phyloP scores from a whole-genome alignment of 2,329 filamentous ascomycete genomes.

The Talaromyces sp. region DNA sequence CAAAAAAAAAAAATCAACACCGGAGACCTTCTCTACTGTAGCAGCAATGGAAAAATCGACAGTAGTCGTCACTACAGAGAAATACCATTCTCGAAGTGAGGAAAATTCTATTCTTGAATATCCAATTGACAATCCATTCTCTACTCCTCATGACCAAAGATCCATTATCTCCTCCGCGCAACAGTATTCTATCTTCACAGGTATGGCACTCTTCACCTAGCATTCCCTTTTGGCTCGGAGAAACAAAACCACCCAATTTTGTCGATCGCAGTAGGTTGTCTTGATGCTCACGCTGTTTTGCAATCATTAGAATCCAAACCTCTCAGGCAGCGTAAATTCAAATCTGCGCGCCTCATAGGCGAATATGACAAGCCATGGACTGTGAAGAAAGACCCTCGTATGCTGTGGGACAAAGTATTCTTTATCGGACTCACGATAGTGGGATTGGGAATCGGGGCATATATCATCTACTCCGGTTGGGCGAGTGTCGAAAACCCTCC shows the following conservation, averaged over 20 bases:
- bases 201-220: not conserved
- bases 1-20: not conserved
- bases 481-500: constrained; percentile 17
- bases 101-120: constrained; percentile 5
- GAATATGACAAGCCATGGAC: constrained; percentile 20
- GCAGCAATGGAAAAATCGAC: constrained; percentile 12
- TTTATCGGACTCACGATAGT: constrained; percentile 18
- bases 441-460: constrained; percentile 16
- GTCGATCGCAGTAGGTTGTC: not conserved
- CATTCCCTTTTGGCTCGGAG: not conserved
- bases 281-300: not conserved
- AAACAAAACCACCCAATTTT: not conserved
- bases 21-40: not conserved
- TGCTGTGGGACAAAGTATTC: constrained; percentile 20
- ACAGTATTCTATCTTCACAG: constrained; percentile 15
- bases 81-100: constrained; percentile 4
- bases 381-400: constrained; percentile 17
- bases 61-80: constrained; percentile 1
- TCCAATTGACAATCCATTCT: constrained; percentile 14
- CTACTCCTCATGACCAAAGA: constrained; percentile 19
- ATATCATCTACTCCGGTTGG: constrained; percentile 18
- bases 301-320: constrained; percentile 15
- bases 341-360: constrained; percentile 17
- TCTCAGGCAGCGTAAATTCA: constrained; percentile 20
- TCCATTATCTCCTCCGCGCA: constrained; percentile 15